phyloP scores from a whole-genome alignment of 257 asterid genomes.

The Oldenlandia corymbosa region DNA sequence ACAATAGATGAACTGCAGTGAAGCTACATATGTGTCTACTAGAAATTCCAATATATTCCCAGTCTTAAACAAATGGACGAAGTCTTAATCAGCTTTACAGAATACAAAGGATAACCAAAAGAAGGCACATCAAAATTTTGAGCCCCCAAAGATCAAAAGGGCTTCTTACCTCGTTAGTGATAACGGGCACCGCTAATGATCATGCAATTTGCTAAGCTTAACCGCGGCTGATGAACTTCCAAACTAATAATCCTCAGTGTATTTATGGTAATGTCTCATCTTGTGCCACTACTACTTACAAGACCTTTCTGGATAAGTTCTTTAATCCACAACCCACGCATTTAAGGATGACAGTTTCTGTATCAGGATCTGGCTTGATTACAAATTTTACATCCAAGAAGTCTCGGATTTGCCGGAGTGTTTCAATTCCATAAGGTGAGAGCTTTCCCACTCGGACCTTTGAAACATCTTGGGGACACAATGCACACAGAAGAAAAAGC shows the following conservation, averaged over 20 bases:
- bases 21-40: too few relatives aligned
- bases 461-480: conserved; percentile 84
- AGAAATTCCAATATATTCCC: too few relatives aligned
- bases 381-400: conserved; percentile 68
- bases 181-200: too few relatives aligned
- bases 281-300: conserved; percentile 26
- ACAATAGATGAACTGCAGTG: too few relatives aligned
- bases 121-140: conserved; percentile 3
- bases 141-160: background rate
- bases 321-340: conserved; percentile 82
- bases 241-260: too few relatives aligned
- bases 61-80: too few relatives aligned
- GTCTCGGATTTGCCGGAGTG: conserved; percentile 60
- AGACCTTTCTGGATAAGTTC: conserved; percentile 74
- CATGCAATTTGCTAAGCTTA: too few relatives aligned
- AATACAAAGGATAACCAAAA: too few relatives aligned
- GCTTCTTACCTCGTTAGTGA: too few relatives aligned
- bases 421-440: conserved; percentile 64
- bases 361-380: conserved; percentile 70
- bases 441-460: conserved; percentile 88
- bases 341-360: conserved; percentile 69
- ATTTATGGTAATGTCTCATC: background rate
- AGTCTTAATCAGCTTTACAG: background rate
- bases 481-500: conserved; percentile 82
- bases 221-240: too few relatives aligned